Percentiles rank a stretch among this genome's conserved stretches.
phyloP scores from a whole-genome alignment of 768 basidiomycete species.

The Mycena venus region DNA sequence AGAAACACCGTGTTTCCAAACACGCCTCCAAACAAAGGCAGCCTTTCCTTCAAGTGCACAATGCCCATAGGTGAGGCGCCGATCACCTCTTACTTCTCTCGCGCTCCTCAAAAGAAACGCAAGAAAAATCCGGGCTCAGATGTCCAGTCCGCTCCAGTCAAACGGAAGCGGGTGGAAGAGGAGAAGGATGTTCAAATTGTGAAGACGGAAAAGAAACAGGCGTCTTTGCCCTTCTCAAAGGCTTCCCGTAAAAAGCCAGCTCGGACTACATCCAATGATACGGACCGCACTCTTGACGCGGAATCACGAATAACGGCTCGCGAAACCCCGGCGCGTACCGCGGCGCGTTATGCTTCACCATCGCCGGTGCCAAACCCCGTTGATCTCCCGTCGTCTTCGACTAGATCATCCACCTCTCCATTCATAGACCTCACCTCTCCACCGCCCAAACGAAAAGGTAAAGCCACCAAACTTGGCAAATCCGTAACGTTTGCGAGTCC shows the following conservation, averaged over 20 bases:
- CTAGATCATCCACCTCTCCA: neutral
- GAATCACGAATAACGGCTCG: neutral
- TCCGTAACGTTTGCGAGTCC: conserved; percentile 7
- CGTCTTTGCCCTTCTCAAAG: conserved; percentile 7
- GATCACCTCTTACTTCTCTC: conserved; percentile 35
- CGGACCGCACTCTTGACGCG: neutral
- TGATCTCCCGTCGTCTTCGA: neutral
- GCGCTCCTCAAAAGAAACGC: conserved; percentile 20
- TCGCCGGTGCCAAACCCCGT: neutral
- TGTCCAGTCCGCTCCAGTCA: neutral
- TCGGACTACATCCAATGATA: neutral
- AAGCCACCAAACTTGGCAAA: neutral
- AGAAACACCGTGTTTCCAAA: no score
- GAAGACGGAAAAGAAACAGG: conserved; percentile 6
- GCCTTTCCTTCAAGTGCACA: neutral
- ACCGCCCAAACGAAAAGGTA: neutral
- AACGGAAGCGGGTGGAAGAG: conserved; percentile 23
- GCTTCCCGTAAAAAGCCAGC: neutral
- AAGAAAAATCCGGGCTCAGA: neutral
- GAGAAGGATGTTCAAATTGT: neutral
- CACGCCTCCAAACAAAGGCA: no score
- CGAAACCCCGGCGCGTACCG: neutral
- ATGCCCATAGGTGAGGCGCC: conserved; percentile 29
- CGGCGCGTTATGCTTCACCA: neutral
- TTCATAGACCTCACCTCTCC: neutral